phyloP scores from a whole-genome alignment of 441 rosid species.

The Geranium incanum region DNA sequence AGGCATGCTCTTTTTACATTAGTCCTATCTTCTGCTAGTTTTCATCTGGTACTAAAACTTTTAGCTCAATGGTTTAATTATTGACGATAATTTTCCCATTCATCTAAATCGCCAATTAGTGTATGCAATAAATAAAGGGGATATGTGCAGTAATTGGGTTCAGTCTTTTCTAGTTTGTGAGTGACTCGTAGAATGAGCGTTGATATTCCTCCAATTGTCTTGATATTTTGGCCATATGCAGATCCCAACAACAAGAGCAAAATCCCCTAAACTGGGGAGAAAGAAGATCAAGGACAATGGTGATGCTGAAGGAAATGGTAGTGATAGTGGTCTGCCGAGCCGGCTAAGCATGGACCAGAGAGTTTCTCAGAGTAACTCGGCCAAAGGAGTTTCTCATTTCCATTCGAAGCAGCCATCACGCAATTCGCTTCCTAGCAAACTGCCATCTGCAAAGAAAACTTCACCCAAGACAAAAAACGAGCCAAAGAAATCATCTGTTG shows the following conservation, averaged over 20 bases:
- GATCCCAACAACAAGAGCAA: conserved; percentile 95
- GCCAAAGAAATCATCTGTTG: neutral
- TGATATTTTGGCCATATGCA: conserved; percentile 29
- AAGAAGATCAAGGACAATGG: conserved; percentile 43
- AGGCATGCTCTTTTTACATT: neutral
- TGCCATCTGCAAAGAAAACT: conserved; percentile 72
- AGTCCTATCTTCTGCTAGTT: neutral
- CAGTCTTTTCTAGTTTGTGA: neutral
- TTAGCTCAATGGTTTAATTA: neutral
- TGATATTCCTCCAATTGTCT: conserved; percentile 16
- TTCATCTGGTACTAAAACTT: neutral
- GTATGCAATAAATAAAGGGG: neutral
- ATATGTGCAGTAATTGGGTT: neutral
- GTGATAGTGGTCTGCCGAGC: conserved; percentile 27
- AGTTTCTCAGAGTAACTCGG: conserved; percentile 29
- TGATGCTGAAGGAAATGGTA: conserved; percentile 48
- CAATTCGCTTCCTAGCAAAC: conserved; percentile 69
- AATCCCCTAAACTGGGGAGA: conserved; percentile 94
- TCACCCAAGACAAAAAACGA: conserved; percentile 31
- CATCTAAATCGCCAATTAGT: neutral
- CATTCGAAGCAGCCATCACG: conserved; percentile 56
- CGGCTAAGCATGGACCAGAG: conserved; percentile 74
- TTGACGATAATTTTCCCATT: too few species aligned
- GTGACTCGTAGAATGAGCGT: neutral
- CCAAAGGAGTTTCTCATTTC: conserved; percentile 44